phyloP scores from a whole-genome alignment of 1,284 basidiomycete species.

The Heterobasidion irregulare region DNA sequence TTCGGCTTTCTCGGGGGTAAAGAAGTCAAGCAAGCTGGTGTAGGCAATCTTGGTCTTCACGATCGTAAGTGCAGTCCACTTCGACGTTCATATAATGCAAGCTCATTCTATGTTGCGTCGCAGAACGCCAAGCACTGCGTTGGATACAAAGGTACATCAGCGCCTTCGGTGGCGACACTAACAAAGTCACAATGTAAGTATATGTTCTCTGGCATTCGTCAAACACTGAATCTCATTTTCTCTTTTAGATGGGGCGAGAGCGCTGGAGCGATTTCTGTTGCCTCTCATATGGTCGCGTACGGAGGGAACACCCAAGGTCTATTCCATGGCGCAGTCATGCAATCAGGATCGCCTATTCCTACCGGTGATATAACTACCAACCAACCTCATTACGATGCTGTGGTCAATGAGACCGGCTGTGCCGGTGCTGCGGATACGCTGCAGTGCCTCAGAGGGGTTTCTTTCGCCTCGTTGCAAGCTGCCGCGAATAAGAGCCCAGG shows the following conservation, averaged over 20 bases:
- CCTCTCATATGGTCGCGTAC: neutral
- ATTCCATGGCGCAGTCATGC: neutral
- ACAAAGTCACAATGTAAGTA: neutral
- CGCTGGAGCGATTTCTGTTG: neutral
- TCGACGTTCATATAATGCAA: too few relatives aligned
- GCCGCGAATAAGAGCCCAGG: conserved; percentile 19
- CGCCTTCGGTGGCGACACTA: neutral
- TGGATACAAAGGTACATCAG: neutral
- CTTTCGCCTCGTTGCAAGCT: conserved; percentile 18
- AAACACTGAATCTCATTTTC: neutral
- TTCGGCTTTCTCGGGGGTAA: too few relatives aligned
- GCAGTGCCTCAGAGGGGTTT: conserved; percentile 28
- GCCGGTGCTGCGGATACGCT: conserved; percentile 22
- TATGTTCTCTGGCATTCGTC: too few relatives aligned
- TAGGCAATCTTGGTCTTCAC: too few relatives aligned
- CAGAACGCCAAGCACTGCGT: conserved; percentile 13
- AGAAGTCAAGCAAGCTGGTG: too few relatives aligned
- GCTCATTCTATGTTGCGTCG: too few relatives aligned
- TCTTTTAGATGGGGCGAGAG: neutral
- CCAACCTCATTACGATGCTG: conserved; percentile 21
- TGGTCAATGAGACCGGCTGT: conserved; percentile 24
- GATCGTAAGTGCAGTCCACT: too few relatives aligned
- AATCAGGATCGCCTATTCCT: conserved; percentile 23
- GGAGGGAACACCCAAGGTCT: neutral
- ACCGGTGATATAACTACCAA: conserved; percentile 16